A percentile compares a stretch with the other conserved stretches of the same genome.
Evolutionary conservation across 345 rosid species (phyloP).

Genomic region (Eucalyptus pauciflora): DNA sequence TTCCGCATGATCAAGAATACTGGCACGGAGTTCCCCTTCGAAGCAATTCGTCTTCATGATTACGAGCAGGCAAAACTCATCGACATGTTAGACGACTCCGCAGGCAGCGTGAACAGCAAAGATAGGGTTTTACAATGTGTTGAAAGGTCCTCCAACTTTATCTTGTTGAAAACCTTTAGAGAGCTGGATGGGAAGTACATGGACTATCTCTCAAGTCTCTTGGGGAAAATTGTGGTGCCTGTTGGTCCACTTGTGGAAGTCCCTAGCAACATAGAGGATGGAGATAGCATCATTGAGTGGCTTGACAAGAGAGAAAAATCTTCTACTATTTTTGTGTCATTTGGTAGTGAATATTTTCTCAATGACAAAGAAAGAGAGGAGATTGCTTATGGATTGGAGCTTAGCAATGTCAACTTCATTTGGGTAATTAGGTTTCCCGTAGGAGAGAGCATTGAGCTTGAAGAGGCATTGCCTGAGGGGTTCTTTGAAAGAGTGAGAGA

Average conservation of each 20-base stretch:
- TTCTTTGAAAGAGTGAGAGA: constrained; percentile 6
- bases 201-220: constrained; percentile 2
- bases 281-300: constrained; percentile 7
- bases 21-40: neutral
- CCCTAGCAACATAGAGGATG: neutral
- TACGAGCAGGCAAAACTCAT: neutral
- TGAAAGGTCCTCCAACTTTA: neutral
- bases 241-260: constrained; percentile 23
- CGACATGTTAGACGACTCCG: neutral
- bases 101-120: neutral
- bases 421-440: constrained; percentile 17
- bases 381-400: constrained; percentile 23
- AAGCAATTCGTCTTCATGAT: neutral
- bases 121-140: neutral
- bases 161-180: constrained; percentile 11
- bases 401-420: constrained; percentile 17
- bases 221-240: constrained; percentile 10
- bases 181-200: constrained; percentile 21
- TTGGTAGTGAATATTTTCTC: constrained; percentile 22
- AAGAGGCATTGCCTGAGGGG: constrained; percentile 15
- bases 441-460: neutral
- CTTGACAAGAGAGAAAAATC: constrained; percentile 1
- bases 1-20: neutral
- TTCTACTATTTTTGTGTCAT: constrained; percentile 21
- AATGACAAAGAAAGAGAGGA: constrained; percentile 13